A percentile compares a stretch with the other conserved stretches of the same genome.
Evolutionary conservation across 1,284 basidiomycete species (phyloP).

Genomic region (Cutaneotrichosporon sp.): DNA sequence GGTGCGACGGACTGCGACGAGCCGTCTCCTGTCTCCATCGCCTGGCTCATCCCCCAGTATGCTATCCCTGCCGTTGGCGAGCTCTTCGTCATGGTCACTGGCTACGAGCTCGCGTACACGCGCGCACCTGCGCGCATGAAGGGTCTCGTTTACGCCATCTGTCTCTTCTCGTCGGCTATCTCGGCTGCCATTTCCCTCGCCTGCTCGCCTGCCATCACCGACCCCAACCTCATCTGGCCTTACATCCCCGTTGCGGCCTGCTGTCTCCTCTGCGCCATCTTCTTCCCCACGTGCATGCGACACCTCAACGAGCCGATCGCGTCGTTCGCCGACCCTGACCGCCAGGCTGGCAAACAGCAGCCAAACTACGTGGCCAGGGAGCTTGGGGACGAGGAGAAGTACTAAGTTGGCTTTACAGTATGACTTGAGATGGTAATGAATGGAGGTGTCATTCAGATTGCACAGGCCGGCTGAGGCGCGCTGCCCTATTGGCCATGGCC

Average conservation of each 20-base stretch:
- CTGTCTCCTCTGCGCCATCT: slow-evolving; percentile 30
- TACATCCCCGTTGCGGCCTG: slow-evolving; percentile 47
- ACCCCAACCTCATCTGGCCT: slow-evolving; percentile 52
- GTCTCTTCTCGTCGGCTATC: slow-evolving; percentile 51
- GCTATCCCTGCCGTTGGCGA: slow-evolving; percentile 52
- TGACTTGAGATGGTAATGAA: too few species aligned
- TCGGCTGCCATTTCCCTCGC: slow-evolving; percentile 48
- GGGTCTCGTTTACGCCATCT: slow-evolving; percentile 46
- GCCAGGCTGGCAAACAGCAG: slow-evolving; percentile 36
- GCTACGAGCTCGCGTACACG: slow-evolving; percentile 53
- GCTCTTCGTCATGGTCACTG: slow-evolving; percentile 52
- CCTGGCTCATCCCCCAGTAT: slow-evolving; percentile 49
- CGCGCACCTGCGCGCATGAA: slow-evolving; percentile 50
- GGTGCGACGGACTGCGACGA: slow-evolving; percentile 43
- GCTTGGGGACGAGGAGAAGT: neutral
- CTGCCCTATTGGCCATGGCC: too few species aligned
- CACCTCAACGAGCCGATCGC: slow-evolving; percentile 39
- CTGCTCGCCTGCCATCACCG: slow-evolving; percentile 33
- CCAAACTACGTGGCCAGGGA: slow-evolving; percentile 11
- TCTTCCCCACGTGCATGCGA: slow-evolving; percentile 12
- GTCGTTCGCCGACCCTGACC: slow-evolving; percentile 33
- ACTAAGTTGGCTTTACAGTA: too few species aligned
- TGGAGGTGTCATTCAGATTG: too few species aligned
- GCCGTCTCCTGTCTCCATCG: slow-evolving; percentile 28
- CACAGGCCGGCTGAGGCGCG: too few species aligned